Percentiles rank a stretch among this genome's conserved stretches.
Conservation (phyloP, 106 monocot species). For the Vanilla planifolia region DNA sequence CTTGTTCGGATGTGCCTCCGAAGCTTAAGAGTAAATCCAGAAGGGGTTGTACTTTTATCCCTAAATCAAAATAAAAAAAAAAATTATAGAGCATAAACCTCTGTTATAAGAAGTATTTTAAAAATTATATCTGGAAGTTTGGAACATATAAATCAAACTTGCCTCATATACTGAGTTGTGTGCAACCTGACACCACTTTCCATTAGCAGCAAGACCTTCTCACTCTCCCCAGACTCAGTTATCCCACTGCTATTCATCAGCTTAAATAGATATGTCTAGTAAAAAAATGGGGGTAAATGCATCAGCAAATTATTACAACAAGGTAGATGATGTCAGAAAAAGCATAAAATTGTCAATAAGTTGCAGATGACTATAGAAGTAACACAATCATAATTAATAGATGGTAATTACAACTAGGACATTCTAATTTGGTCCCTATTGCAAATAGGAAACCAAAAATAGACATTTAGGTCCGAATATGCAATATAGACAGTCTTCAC, state of each 20-base stretch:
- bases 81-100: background rate
- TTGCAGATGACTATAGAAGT: too few species aligned
- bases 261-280: slow-evolving; percentile 93
- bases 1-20: slow-evolving; percentile 88
- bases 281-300: background rate
- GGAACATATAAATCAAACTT: slow-evolving; percentile 10
- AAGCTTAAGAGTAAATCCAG: slow-evolving; percentile 94
- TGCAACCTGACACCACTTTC: slow-evolving; percentile 95
- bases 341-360: background rate
- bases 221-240: slow-evolving; percentile 95
- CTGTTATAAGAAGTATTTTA: background rate
- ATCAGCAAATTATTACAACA: background rate
- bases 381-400: too few species aligned
- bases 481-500: too few species aligned
- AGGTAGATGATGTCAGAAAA: background rate
- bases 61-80: slow-evolving; percentile 23
- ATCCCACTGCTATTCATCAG: slow-evolving; percentile 98
- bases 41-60: slow-evolving; percentile 94
- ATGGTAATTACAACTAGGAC: too few species aligned
- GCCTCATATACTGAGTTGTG: slow-evolving; percentile 85
- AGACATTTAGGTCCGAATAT: too few species aligned
- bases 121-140: too few species aligned
- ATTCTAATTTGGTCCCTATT: too few species aligned
- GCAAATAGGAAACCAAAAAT: too few species aligned
- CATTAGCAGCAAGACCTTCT: slow-evolving; percentile 91